phyloP scores from a whole-genome alignment of 192 early-diverging fungal species.

The Jimgerdemannia flammicorona region DNA sequence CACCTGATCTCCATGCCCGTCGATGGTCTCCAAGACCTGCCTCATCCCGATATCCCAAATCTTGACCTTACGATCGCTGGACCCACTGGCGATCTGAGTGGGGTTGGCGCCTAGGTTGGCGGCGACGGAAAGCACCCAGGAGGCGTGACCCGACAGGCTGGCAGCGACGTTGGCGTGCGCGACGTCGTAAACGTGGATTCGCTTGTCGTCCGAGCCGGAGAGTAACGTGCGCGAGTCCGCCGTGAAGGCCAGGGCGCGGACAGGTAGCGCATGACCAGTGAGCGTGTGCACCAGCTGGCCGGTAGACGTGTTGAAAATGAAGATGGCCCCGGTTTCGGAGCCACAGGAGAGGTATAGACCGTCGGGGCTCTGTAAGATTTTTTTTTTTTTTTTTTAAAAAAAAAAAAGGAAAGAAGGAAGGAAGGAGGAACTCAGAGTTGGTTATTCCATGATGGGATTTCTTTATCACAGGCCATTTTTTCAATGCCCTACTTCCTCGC shows the following conservation, averaged over 20 bases:
- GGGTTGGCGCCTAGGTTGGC: constrained; percentile 53
- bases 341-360: constrained; percentile 73
- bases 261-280: constrained; percentile 64
- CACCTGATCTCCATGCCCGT: constrained; percentile 75
- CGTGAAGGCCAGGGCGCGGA: constrained; percentile 71
- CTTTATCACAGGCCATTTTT: neutral
- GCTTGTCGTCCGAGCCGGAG: constrained; percentile 80
- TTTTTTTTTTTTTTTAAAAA: neutral
- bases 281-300: constrained; percentile 35
- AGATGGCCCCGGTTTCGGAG: constrained; percentile 53
- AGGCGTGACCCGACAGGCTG: constrained; percentile 71
- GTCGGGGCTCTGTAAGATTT: constrained; percentile 58
- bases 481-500: neutral
- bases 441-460: too few species aligned
- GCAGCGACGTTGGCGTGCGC: constrained; percentile 72
- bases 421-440: too few species aligned
- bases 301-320: constrained; percentile 36
- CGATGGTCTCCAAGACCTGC: constrained; percentile 75
- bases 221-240: constrained; percentile 65
- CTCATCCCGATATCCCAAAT: constrained; percentile 74
- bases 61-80: constrained; percentile 77
- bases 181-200: constrained; percentile 72
- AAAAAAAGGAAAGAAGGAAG: too few species aligned
- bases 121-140: constrained; percentile 76
- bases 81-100: constrained; percentile 62